Evolutionary conservation across 2,329 filamentous ascomycete genomes (phyloP).

Genomic region (Didymella glomerata): DNA sequence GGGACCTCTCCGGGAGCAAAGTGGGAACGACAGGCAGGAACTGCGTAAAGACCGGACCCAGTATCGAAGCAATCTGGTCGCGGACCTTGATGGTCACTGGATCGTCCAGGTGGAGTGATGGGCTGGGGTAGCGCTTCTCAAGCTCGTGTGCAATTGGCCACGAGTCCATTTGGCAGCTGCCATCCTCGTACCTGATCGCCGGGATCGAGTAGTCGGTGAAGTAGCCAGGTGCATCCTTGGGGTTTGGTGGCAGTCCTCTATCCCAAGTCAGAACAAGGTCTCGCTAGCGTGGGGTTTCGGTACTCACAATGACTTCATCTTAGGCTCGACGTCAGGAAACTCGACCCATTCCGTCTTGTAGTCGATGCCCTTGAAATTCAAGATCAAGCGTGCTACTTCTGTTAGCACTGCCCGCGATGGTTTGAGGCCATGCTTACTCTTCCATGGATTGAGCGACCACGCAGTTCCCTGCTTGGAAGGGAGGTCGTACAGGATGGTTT

Average conservation of each 20-base stretch:
- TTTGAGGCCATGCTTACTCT: slow-evolving; percentile 59
- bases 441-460: slow-evolving; percentile 78
- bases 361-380: slow-evolving; percentile 73
- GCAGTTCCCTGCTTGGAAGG: slow-evolving; percentile 60
- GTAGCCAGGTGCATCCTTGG: slow-evolving; percentile 42
- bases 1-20: slow-evolving; percentile 62
- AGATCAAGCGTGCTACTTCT: slow-evolving; percentile 64
- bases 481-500: slow-evolving; percentile 69
- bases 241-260: slow-evolving; percentile 59
- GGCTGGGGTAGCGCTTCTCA: slow-evolving; percentile 66
- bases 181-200: slow-evolving; percentile 63
- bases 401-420: not conserved
- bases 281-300: not conserved
- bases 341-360: slow-evolving; percentile 76
- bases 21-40: slow-evolving; percentile 59
- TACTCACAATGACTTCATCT: slow-evolving; percentile 63
- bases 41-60: slow-evolving; percentile 28
- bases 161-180: slow-evolving; percentile 71
- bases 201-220: slow-evolving; percentile 63
- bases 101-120: slow-evolving; percentile 66
- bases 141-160: slow-evolving; percentile 65
- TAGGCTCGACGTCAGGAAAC: slow-evolving; percentile 70
- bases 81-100: slow-evolving; percentile 59
- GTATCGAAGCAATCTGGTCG: slow-evolving; percentile 46
- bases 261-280: not conserved